Percentiles rank a stretch among this genome's conserved stretches.
Evolutionary conservation across 2,329 filamentous ascomycete species (phyloP).

Genomic region (Bisporella sp.): DNA sequence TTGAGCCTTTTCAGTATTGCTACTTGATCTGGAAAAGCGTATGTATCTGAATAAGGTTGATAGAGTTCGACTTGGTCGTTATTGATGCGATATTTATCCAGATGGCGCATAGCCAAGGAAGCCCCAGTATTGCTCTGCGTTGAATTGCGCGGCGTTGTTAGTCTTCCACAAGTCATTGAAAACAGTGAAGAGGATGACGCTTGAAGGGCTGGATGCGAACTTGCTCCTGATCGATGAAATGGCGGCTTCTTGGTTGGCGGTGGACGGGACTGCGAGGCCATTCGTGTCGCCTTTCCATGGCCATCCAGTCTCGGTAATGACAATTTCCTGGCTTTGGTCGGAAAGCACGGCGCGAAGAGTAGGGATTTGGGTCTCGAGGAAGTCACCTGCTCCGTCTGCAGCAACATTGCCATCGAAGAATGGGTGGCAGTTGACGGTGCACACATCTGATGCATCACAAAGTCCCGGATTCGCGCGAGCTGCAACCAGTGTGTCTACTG

Average conservation of each 20-base stretch:
- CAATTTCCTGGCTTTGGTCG: slow-evolving; percentile 46
- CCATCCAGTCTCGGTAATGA: slow-evolving; percentile 84
- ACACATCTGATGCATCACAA: slow-evolving; percentile 69
- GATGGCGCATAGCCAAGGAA: slow-evolving; percentile 33
- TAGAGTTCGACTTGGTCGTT: background rate
- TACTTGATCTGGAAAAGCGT: background rate
- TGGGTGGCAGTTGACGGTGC: slow-evolving; percentile 74
- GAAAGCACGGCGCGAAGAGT: slow-evolving; percentile 36
- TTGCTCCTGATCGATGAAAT: slow-evolving; percentile 54
- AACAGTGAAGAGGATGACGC: slow-evolving; percentile 68
- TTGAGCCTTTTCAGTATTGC: background rate
- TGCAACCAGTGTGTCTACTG: slow-evolving; percentile 71
- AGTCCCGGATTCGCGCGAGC: slow-evolving; percentile 60
- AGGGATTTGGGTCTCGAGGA: slow-evolving; percentile 51
- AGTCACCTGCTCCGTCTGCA: slow-evolving; percentile 57
- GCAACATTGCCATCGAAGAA: slow-evolving; percentile 67
- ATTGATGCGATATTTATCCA: slow-evolving; percentile 1
- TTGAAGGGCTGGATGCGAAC: slow-evolving; percentile 42
- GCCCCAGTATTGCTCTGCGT: slow-evolving; percentile 74
- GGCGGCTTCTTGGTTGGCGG: slow-evolving; percentile 59
- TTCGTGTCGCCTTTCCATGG: slow-evolving; percentile 63
- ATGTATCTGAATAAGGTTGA: background rate
- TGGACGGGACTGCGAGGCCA: slow-evolving; percentile 59
- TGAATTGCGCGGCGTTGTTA: slow-evolving; percentile 53
- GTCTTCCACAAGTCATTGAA: slow-evolving; percentile 78